Evolutionary conservation across 2,329 filamentous ascomycete species (phyloP).

Genomic region (Exophiala aquamarina): DNA sequence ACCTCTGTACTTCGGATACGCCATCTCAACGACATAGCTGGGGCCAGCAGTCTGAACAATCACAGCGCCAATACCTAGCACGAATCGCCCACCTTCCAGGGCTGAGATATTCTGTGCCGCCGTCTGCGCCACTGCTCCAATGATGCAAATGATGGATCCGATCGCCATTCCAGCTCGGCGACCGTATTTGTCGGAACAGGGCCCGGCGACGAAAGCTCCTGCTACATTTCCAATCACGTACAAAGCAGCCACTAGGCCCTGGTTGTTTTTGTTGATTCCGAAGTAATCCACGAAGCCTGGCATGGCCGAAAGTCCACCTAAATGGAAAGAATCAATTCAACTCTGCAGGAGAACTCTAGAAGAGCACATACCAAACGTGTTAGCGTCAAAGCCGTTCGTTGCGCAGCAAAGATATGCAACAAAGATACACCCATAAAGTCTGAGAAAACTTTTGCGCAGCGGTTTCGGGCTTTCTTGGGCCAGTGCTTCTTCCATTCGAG

Average conservation of each 20-base stretch:
- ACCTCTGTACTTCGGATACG: slow-evolving; percentile 42
- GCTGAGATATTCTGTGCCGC: slow-evolving; percentile 34
- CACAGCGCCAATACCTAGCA: slow-evolving; percentile 40
- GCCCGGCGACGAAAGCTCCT: slow-evolving; percentile 32
- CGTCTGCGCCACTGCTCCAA: slow-evolving; percentile 36
- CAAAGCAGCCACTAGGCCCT: slow-evolving; percentile 1
- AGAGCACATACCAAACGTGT: slow-evolving; percentile 12
- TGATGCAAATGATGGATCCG: slow-evolving; percentile 35
- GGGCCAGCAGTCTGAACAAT: slow-evolving; percentile 44
- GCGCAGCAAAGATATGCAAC: slow-evolving; percentile 7
- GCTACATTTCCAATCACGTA: slow-evolving; percentile 4
- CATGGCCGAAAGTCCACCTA: slow-evolving; percentile 8
- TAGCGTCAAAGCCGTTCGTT: slow-evolving; percentile 10
- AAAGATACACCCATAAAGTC: slow-evolving; percentile 7
- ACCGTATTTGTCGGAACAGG: slow-evolving; percentile 37
- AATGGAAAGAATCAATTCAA: not conserved
- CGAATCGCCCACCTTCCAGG: slow-evolving; percentile 51
- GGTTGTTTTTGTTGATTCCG: slow-evolving; percentile 6
- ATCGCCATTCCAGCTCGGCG: slow-evolving; percentile 33
- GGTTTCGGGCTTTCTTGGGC: slow-evolving; percentile 4
- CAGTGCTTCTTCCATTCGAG: slow-evolving; percentile 8
- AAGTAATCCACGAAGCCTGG: slow-evolving; percentile 6
- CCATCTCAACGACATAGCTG: slow-evolving; percentile 45
- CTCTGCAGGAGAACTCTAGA: not conserved
- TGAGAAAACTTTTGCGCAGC: slow-evolving; percentile 6